Evolutionary conservation across 371 early-diverging fungal genomes (phyloP).

Genomic region (Rhizopus stolonifer): DNA sequence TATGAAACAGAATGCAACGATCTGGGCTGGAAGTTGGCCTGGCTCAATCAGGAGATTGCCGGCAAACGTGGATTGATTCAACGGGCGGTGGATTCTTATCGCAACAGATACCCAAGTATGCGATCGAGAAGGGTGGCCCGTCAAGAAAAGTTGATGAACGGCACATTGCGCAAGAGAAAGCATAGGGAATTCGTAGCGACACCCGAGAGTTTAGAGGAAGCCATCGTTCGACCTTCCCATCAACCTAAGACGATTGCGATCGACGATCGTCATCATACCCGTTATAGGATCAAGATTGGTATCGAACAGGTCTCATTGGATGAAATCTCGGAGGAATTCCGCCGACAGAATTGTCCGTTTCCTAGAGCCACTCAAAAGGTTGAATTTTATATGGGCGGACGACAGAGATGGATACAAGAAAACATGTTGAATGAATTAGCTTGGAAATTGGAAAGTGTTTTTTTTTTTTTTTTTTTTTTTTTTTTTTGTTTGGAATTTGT

Average conservation of each 20-base stretch:
- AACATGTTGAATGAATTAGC: conserved; percentile 49
- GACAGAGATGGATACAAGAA: conserved; percentile 39
- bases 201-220: conserved; percentile 9
- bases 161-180: conserved; percentile 51
- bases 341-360: conserved; percentile 40
- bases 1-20: conserved; percentile 91
- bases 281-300: conserved; percentile 43
- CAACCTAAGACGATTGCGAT: conserved; percentile 38
- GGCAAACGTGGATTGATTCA: conserved; percentile 93
- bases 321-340: conserved; percentile 42
- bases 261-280: conserved; percentile 26
- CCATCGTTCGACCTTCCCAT: conserved; percentile 15
- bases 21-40: conserved; percentile 89
- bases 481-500: neutral
- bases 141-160: conserved; percentile 72
- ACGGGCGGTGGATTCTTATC: conserved; percentile 92
- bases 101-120: conserved; percentile 82
- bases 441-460: conserved; percentile 48
- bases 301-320: conserved; percentile 42
- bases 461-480: too few species aligned
- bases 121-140: conserved; percentile 80
- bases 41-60: conserved; percentile 80
- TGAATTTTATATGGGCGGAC: conserved; percentile 29
- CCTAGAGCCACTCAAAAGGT: conserved; percentile 25
- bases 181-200: conserved; percentile 27